phyloP scores from a whole-genome alignment of 2,329 filamentous ascomycete species.

The Penicillium sp. region DNA sequence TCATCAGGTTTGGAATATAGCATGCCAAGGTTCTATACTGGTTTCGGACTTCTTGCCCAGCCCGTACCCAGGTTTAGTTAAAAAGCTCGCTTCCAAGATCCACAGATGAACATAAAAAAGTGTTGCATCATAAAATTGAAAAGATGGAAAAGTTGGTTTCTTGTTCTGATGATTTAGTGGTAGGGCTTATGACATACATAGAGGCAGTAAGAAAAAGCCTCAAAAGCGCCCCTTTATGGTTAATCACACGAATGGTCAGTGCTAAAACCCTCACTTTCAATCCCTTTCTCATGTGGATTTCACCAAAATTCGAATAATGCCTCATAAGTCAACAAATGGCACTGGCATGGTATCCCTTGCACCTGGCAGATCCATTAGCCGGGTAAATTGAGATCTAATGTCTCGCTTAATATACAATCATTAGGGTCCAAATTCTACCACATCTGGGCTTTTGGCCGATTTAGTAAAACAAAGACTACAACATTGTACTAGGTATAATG shows the following conservation, averaged over 20 bases:
- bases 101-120: neutral
- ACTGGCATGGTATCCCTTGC: slow-evolving; percentile 1
- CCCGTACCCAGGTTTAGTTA: neutral
- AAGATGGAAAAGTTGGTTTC: neutral
- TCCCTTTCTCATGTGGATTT: no score
- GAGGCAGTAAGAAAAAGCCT: slow-evolving; percentile 10
- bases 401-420: neutral
- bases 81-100: neutral
- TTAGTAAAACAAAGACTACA: neutral
- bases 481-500: neutral
- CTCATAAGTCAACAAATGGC: neutral
- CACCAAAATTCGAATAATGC: neutral
- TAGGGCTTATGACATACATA: slow-evolving; percentile 1
- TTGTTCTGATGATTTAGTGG: neutral
- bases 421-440: neutral
- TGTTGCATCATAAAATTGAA: neutral
- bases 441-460: neutral
- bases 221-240: slow-evolving; percentile 4
- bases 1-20: neutral
- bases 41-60: neutral
- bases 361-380: neutral
- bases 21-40: slow-evolving; percentile 7
- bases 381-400: neutral
- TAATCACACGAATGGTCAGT: neutral
- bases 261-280: neutral